Conservation (phyloP, 1,284 basidiomycete genomes). For the Malassezia restricta region DNA sequence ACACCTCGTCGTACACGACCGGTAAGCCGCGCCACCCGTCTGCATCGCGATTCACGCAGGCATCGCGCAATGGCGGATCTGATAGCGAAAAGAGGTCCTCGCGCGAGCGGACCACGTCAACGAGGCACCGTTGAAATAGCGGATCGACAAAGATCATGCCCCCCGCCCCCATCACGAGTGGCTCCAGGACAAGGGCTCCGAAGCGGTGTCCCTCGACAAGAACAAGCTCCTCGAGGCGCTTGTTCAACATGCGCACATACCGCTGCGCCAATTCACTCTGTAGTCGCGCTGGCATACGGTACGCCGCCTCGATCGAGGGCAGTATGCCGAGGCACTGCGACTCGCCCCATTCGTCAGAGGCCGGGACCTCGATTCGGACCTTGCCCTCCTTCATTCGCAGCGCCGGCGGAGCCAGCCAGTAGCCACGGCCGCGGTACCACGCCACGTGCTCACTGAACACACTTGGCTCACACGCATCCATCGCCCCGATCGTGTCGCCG, state of each 20-base stretch:
- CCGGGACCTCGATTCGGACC: conserved; percentile 9
- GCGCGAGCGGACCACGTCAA: conserved; percentile 63
- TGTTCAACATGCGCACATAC: conserved; percentile 58
- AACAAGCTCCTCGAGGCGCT: conserved; percentile 53
- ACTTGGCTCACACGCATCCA: conserved; percentile 81
- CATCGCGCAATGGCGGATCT: conserved; percentile 24
- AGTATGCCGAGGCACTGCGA: conserved; percentile 13
- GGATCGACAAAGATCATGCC: conserved; percentile 98
- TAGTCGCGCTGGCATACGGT: conserved; percentile 61
- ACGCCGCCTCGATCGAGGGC: conserved; percentile 56
- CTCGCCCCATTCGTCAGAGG: background rate
- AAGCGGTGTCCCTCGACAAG: conserved; percentile 46
- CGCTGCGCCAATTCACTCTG: conserved; percentile 53
- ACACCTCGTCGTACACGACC: conserved; percentile 92
- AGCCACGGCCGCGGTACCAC: conserved; percentile 85
- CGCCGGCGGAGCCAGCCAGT: conserved; percentile 79
- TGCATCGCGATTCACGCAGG: background rate
- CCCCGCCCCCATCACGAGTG: conserved; percentile 83
- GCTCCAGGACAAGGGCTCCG: conserved; percentile 74
- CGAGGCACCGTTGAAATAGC: conserved; percentile 76
- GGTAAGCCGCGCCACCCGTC: conserved; percentile 63
- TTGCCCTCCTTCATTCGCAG: conserved; percentile 53
- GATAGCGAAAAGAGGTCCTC: conserved; percentile 48
- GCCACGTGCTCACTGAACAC: conserved; percentile 74
- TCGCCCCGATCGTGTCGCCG: conserved; percentile 91